Percentiles rank a stretch among this genome's conserved stretches.
Conservation (phyloP, 768 basidiomycete genomes). For the Sporobolomyces pararoseus region DNA sequence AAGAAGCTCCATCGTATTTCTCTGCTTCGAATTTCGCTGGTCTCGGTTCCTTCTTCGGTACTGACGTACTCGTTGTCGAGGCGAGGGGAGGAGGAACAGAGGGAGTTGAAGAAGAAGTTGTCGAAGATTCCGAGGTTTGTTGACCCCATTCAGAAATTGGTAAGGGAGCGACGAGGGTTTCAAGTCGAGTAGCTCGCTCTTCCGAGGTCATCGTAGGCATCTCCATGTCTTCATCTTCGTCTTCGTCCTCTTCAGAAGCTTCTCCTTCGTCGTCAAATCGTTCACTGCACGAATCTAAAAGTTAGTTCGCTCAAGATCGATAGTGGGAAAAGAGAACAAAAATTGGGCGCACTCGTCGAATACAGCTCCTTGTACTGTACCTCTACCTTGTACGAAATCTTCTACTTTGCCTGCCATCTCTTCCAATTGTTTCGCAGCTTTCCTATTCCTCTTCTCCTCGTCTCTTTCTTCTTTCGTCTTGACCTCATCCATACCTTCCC, state of each 20-base stretch:
- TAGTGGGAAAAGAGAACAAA: not conserved
- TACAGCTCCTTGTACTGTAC: conserved; percentile 78
- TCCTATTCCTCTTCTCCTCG: conserved; percentile 44
- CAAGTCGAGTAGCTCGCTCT: conserved; percentile 64
- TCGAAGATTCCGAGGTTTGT: too few species aligned
- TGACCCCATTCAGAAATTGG: conserved; percentile 82
- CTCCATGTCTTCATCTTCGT: conserved; percentile 45
- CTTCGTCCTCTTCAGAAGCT: conserved; percentile 47
- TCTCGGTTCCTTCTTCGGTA: not conserved
- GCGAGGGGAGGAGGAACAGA: not conserved
- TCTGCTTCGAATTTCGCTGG: conserved; percentile 66
- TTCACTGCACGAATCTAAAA: conserved; percentile 54
- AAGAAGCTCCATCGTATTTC: conserved; percentile 83
- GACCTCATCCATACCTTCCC: conserved; percentile 53
- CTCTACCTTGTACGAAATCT: conserved; percentile 83
- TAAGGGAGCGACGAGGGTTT: conserved; percentile 73
- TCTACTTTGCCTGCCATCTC: conserved; percentile 79
- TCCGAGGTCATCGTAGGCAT: conserved; percentile 49
- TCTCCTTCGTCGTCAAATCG: conserved; percentile 52
- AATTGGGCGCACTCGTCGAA: conserved; percentile 70
- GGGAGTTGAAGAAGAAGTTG: not conserved
- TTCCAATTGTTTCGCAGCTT: conserved; percentile 65
- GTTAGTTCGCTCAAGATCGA: conserved; percentile 46
- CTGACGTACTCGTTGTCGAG: not conserved
- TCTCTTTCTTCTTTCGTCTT: conserved; percentile 44